Conservation (phyloP, 768 basidiomycete genomes). For the Mycena albidolilacea region DNA sequence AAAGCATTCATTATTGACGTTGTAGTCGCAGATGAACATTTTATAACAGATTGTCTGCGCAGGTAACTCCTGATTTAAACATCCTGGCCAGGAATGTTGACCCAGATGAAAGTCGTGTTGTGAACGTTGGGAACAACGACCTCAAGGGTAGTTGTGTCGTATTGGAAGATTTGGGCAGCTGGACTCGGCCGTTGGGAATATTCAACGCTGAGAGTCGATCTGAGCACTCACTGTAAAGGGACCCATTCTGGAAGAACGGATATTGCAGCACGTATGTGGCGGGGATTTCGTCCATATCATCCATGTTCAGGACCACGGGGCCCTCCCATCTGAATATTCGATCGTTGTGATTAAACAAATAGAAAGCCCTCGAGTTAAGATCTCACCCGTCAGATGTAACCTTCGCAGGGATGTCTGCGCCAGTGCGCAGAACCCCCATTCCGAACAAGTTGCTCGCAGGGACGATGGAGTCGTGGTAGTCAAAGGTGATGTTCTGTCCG, state of each 20-base stretch:
- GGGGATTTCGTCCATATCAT: conserved; percentile 31
- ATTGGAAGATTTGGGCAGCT: conserved; percentile 36
- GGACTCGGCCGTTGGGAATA: background rate
- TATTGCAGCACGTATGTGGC: conserved; percentile 34
- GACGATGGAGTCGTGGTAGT: conserved; percentile 26
- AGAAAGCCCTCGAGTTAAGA: too few relatives aligned
- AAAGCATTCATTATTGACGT: too few relatives aligned
- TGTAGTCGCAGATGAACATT: too few relatives aligned
- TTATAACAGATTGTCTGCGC: background rate
- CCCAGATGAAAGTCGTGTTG: conserved; percentile 32
- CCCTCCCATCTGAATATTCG: conserved; percentile 27
- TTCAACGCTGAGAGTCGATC: too few relatives aligned
- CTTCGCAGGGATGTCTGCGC: conserved; percentile 19
- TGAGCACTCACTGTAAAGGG: conserved; percentile 26
- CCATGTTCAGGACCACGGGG: conserved; percentile 25
- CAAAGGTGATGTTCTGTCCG: conserved; percentile 32
- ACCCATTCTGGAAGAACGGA: conserved; percentile 37
- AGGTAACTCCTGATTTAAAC: conserved; percentile 1
- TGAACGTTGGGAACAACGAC: conserved; percentile 30
- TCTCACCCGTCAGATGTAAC: conserved; percentile 24
- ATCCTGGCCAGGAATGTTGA: conserved; percentile 28
- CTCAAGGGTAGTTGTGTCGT: conserved; percentile 25
- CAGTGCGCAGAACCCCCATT: conserved; percentile 30
- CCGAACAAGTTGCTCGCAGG: conserved; percentile 30
- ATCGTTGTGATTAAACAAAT: background rate